A percentile compares a stretch with the other conserved stretches of the same genome.
phyloP scores from a whole-genome alignment of 805 yeast species.

The Metschnikowia aberdeeniae region DNA sequence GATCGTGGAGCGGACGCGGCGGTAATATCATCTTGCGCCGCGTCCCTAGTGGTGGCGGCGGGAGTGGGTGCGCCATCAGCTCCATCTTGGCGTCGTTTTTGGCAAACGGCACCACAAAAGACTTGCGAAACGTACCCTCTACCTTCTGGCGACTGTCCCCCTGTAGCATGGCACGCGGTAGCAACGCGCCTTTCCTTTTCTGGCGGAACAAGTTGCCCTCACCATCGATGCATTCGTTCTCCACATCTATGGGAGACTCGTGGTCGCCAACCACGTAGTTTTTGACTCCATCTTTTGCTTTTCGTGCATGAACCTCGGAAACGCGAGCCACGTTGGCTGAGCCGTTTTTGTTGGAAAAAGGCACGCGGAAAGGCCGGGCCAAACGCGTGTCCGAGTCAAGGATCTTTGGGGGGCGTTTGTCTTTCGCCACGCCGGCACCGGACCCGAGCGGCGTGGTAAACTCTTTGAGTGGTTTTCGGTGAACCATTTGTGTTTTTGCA shows the following conservation, averaged over 20 bases:
- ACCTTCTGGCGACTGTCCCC: constrained; percentile 29
- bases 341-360: constrained; percentile 36
- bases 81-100: constrained; percentile 31
- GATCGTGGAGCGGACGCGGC: constrained; percentile 95
- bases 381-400: constrained; percentile 50
- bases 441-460: constrained; percentile 54
- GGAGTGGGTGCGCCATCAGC: constrained; percentile 29
- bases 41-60: constrained; percentile 86
- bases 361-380: constrained; percentile 67
- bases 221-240: constrained; percentile 27
- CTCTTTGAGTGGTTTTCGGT: constrained; percentile 33
- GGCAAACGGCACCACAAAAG: constrained; percentile 62
- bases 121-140: constrained; percentile 38
- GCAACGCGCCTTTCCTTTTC: constrained; percentile 53
- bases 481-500: constrained; percentile 13
- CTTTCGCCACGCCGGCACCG: constrained; percentile 64
- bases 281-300: constrained; percentile 28
- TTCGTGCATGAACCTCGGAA: neutral
- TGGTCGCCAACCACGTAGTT: constrained; percentile 27
- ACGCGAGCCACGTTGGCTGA: constrained; percentile 10
- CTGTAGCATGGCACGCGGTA: constrained; percentile 48
- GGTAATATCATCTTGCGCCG: constrained; percentile 62
- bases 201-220: constrained; percentile 24
- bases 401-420: constrained; percentile 50
- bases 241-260: constrained; percentile 14